These are phyloP conservation scores for Lithohypha guttulata DNA, from an alignment of 2,329 filamentous ascomycete species.

Conservation along the genomic window DNA sequence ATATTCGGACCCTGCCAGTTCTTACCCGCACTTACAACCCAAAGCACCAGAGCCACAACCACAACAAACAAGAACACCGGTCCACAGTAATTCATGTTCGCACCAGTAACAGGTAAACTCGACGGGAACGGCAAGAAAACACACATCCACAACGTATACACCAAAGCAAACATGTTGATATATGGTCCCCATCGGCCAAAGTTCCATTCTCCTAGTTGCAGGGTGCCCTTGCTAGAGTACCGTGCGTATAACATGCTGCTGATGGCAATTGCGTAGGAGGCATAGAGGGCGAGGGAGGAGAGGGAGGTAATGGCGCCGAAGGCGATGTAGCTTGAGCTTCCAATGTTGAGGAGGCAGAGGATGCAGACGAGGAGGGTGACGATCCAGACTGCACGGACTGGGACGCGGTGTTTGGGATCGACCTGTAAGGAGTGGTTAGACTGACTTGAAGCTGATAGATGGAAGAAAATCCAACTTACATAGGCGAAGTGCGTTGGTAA, in stretches of 20 bases:
- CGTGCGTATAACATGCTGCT: slow-evolving; percentile 28
- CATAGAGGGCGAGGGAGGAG: slow-evolving; percentile 27
- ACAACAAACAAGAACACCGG: background rate
- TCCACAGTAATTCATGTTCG: slow-evolving; percentile 28
- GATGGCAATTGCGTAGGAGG: slow-evolving; percentile 36
- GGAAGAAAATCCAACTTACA: too few species aligned
- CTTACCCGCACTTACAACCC: slow-evolving; percentile 11
- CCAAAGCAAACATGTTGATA: slow-evolving; percentile 27
- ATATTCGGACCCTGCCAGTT: slow-evolving; percentile 16
- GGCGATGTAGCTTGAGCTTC: slow-evolving; percentile 25
- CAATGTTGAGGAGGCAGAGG: slow-evolving; percentile 32
- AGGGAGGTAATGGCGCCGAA: slow-evolving; percentile 32
- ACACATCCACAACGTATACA: slow-evolving; percentile 15
- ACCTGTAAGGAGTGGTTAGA: too few species aligned
- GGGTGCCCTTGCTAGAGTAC: slow-evolving; percentile 15
- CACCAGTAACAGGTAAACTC: slow-evolving; percentile 24
- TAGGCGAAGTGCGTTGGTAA: slow-evolving; percentile 25
- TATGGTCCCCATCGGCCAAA: slow-evolving; percentile 24
- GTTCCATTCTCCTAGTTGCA: slow-evolving; percentile 25
- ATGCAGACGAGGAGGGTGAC: slow-evolving; percentile 25
- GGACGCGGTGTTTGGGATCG: slow-evolving; percentile 26
- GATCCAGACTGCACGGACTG: slow-evolving; percentile 29
- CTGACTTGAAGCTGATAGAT: too few species aligned
- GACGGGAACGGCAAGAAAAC: slow-evolving; percentile 27
- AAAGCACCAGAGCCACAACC: background rate